Percentiles rank a stretch among this genome's conserved stretches.
phyloP scores from a whole-genome alignment of 2,329 filamentous ascomycete genomes.

The Eutypa lata region DNA sequence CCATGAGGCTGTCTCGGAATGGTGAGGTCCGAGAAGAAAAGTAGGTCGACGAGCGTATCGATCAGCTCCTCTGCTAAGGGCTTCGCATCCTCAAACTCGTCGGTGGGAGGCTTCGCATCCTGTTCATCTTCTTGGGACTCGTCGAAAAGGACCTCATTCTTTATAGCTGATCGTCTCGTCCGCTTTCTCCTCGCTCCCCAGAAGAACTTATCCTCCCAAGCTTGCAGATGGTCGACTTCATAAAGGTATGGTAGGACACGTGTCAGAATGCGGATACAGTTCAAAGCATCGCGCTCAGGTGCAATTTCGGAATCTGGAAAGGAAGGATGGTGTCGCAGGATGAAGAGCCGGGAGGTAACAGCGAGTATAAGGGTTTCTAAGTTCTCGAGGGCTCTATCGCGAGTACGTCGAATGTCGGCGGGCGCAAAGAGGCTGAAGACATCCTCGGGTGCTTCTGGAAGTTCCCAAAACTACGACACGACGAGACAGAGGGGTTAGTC shows the following conservation, averaged over 20 bases:
- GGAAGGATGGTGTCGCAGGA: constrained; percentile 82
- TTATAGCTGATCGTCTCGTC: constrained; percentile 61
- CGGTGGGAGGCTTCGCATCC: constrained; percentile 42
- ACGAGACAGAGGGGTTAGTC: too few species aligned
- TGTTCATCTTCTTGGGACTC: constrained; percentile 59
- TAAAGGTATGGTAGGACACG: constrained; percentile 88
- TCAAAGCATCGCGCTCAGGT: constrained; percentile 80
- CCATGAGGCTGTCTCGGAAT: constrained; percentile 68
- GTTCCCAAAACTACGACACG: constrained; percentile 79
- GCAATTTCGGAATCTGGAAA: constrained; percentile 86
- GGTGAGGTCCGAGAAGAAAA: constrained; percentile 91
- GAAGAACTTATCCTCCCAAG: constrained; percentile 93
- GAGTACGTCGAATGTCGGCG: constrained; percentile 80
- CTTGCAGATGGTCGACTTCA: constrained; percentile 76
- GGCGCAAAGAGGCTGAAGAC: constrained; percentile 94
- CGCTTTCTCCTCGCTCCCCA: constrained; percentile 75
- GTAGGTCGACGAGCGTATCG: constrained; percentile 80
- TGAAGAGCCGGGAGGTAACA: constrained; percentile 76
- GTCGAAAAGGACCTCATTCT: constrained; percentile 80
- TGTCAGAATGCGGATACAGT: constrained; percentile 89
- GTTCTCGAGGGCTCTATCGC: constrained; percentile 81
- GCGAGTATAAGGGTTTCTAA: constrained; percentile 85
- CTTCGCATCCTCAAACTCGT: constrained; percentile 77
- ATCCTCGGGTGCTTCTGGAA: constrained; percentile 93
- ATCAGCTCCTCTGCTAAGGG: constrained; percentile 90